Percentiles rank a stretch among this genome's conserved stretches.
Evolutionary conservation across 2,329 filamentous ascomycete species (phyloP).

Genomic region (Neonectria magnoliae): DNA sequence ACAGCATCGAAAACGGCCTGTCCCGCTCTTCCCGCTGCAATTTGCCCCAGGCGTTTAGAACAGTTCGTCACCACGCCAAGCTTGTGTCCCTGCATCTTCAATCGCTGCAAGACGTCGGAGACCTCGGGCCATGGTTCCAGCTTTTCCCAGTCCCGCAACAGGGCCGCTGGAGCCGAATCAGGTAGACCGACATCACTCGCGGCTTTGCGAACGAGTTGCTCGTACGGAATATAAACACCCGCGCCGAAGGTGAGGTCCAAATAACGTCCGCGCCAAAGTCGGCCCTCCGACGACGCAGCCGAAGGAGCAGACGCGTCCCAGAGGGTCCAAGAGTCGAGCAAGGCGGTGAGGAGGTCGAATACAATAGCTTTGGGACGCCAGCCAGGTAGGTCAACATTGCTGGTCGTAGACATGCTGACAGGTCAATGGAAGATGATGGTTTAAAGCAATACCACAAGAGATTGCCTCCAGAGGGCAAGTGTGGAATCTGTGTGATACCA

Average conservation of each 20-base stretch:
- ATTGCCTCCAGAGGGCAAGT: background rate
- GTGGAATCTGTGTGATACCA: background rate
- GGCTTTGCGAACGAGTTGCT: constrained; percentile 43
- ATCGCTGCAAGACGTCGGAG: constrained; percentile 25
- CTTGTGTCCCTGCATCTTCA: constrained; percentile 43
- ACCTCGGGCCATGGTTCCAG: constrained; percentile 42
- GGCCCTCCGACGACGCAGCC: constrained; percentile 38
- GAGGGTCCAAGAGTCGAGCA: constrained; percentile 52
- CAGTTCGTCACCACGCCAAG: constrained; percentile 53
- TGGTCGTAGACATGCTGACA: background rate
- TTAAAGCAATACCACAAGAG: background rate
- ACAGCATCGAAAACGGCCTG: constrained; percentile 44
- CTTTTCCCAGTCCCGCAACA: constrained; percentile 43
- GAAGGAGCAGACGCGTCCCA: constrained; percentile 49
- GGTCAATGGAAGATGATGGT: background rate
- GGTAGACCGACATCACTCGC: constrained; percentile 46
- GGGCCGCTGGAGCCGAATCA: constrained; percentile 37
- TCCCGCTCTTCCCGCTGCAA: constrained; percentile 32
- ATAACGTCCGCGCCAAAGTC: constrained; percentile 50
- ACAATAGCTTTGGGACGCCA: constrained; percentile 49
- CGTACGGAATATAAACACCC: constrained; percentile 48
- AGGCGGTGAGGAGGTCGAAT: constrained; percentile 54
- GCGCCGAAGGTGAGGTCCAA: constrained; percentile 50
- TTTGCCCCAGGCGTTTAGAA: constrained; percentile 44
- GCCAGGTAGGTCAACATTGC: background rate